Percentiles rank a stretch among this genome's conserved stretches.
These are phyloP conservation scores for Hypoxylon sp. DNA, from an alignment of 2,329 filamentous ascomycete genomes.

Conservation along the genomic window DNA sequence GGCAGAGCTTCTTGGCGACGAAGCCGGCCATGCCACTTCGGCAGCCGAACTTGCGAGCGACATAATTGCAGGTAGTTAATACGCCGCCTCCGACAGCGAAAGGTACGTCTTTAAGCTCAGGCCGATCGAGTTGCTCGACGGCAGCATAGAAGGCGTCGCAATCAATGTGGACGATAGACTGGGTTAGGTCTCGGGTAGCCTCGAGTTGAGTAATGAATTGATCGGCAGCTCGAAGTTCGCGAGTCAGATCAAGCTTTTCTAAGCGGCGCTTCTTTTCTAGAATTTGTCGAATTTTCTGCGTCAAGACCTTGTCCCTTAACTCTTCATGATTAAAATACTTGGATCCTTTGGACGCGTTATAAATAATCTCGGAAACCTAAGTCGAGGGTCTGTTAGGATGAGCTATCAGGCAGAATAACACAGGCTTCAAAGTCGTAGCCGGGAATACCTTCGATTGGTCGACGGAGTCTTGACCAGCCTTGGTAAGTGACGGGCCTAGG, in stretches of 20 bases:
- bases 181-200: slow-evolving; percentile 81
- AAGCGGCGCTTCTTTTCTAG: slow-evolving; percentile 80
- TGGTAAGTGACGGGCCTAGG: slow-evolving; percentile 90
- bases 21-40: slow-evolving; percentile 97
- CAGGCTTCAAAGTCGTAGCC: not conserved
- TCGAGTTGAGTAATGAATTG: slow-evolving; percentile 86
- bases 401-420: not conserved
- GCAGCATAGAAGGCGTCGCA: slow-evolving; percentile 98
- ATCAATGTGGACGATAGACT: slow-evolving; percentile 91
- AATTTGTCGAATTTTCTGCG: slow-evolving; percentile 87
- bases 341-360: slow-evolving; percentile 94
- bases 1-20: slow-evolving; percentile 94
- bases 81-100: slow-evolving; percentile 88
- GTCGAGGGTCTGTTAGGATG: slow-evolving; percentile 2
- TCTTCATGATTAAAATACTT: slow-evolving; percentile 97
- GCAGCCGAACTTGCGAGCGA: slow-evolving; percentile 89
- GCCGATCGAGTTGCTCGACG: slow-evolving; percentile 86
- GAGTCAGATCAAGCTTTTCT: slow-evolving; percentile 80
- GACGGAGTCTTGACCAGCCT: slow-evolving; percentile 93
- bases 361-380: slow-evolving; percentile 94
- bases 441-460: slow-evolving; percentile 82
- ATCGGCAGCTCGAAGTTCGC: slow-evolving; percentile 82
- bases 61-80: slow-evolving; percentile 83
- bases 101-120: slow-evolving; percentile 86
- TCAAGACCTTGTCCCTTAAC: slow-evolving; percentile 83